phyloP scores from a whole-genome alignment of 108 stramenopile genomes.

The Conticribra weissflogii region DNA sequence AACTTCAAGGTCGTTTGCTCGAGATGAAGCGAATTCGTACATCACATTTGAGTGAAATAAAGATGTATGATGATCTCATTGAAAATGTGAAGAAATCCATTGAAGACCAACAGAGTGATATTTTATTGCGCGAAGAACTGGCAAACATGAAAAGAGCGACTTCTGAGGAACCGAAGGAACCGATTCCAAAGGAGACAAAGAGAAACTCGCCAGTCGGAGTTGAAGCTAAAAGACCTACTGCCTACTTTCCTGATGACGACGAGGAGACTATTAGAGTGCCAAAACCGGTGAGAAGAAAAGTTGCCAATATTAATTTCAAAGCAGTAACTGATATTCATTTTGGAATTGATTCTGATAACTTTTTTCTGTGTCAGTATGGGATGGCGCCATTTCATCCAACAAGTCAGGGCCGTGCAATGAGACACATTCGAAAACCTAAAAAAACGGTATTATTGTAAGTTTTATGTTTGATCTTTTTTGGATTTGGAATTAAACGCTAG shows the following conservation, averaged over 20 bases:
- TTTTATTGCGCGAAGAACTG: constrained; percentile 4
- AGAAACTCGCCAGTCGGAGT: not conserved
- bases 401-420: constrained; percentile 11
- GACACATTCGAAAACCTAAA: constrained; percentile 16
- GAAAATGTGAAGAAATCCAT: not conserved
- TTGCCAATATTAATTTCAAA: not conserved
- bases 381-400: constrained; percentile 16
- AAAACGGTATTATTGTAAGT: not conserved
- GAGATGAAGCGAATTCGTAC: constrained; percentile 15
- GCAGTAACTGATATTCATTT: not conserved
- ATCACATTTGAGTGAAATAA: constrained; percentile 19
- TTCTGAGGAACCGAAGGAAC: not conserved
- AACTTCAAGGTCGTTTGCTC: constrained; percentile 15
- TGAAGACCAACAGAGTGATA: constrained; percentile 1
- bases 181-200: not conserved
- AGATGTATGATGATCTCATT: constrained; percentile 23
- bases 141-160: not conserved
- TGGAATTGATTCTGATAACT: not conserved
- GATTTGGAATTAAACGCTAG: too few species aligned
- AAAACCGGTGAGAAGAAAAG: not conserved
- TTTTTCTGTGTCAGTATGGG: constrained; percentile 1
- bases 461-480: not conserved
- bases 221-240: constrained; percentile 8
- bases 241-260: constrained; percentile 18
- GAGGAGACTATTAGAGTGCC: constrained; percentile 19